A percentile compares a stretch with the other conserved stretches of the same genome.
Conservation (phyloP, 306 rosid species). For the Medicago arabica region DNA sequence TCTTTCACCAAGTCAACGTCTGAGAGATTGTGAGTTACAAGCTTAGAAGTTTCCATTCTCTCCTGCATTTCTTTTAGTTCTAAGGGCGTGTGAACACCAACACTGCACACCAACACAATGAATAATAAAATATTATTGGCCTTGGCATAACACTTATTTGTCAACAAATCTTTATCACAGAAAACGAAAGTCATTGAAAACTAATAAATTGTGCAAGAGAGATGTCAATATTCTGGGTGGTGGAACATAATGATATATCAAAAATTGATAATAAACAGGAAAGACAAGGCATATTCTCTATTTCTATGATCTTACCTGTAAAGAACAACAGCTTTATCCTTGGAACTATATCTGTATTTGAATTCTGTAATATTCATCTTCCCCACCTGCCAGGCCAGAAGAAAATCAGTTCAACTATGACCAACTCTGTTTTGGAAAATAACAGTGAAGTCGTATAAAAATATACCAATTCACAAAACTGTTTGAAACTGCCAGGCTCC, state of each 20-base stretch:
- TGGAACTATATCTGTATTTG: slow-evolving; percentile 76
- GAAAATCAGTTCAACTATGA: slow-evolving; percentile 36
- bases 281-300: slow-evolving; percentile 11
- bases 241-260: neutral
- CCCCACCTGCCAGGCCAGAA: slow-evolving; percentile 66
- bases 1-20: slow-evolving; percentile 87
- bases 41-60: slow-evolving; percentile 69
- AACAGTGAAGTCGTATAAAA: slow-evolving; percentile 12
- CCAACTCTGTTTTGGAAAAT: slow-evolving; percentile 13
- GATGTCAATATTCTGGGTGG: neutral
- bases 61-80: slow-evolving; percentile 70
- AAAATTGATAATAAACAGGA: neutral
- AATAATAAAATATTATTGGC: slow-evolving; percentile 4
- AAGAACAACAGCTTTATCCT: slow-evolving; percentile 71
- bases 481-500: slow-evolving; percentile 89
- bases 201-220: neutral
- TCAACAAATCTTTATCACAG: slow-evolving; percentile 8
- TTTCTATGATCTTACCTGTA: slow-evolving; percentile 64
- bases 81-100: slow-evolving; percentile 76
- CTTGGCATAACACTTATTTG: neutral
- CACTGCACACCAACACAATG: slow-evolving; percentile 59
- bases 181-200: slow-evolving; percentile 18
- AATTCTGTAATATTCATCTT: slow-evolving; percentile 85
- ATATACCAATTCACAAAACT: slow-evolving; percentile 79
- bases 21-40: slow-evolving; percentile 71